A percentile compares a stretch with the other conserved stretches of the same genome.
Conservation (phyloP, 2,329 filamentous ascomycete genomes). For the Scedosporium minutisporum region DNA sequence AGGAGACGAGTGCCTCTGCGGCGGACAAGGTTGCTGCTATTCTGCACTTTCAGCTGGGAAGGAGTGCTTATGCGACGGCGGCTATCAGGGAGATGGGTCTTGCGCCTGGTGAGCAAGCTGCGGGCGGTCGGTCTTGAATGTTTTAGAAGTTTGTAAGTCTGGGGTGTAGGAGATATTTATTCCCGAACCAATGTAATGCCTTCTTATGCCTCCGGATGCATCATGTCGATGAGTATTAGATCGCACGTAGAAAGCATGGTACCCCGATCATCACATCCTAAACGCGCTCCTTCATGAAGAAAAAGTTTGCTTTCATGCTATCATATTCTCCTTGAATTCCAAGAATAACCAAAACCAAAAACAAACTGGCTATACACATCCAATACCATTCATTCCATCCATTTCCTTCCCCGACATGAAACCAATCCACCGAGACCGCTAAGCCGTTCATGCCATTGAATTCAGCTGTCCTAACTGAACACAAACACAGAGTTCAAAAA, state of each 20-base stretch:
- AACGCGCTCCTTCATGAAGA: not conserved
- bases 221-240: not conserved
- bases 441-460: not conserved
- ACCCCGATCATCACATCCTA: no score
- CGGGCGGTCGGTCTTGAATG: not conserved
- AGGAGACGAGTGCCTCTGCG: slow-evolving; percentile 7
- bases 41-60: slow-evolving; percentile 65
- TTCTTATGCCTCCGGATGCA: no score
- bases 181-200: no score
- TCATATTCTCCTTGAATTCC: not conserved
- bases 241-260: not conserved
- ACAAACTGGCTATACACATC: not conserved
- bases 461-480: not conserved
- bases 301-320: not conserved
- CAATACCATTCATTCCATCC: not conserved
- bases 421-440: not conserved
- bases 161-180: not conserved
- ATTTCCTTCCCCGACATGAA: not conserved
- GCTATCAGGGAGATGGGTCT: slow-evolving; percentile 68
- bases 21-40: slow-evolving; percentile 53
- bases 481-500: not conserved
- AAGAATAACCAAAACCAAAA: not conserved
- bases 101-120: slow-evolving; percentile 16
- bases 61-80: slow-evolving; percentile 79
- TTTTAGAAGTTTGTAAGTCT: not conserved